A percentile compares a stretch with the other conserved stretches of the same genome.
phyloP scores from a whole-genome alignment of 2,329 filamentous ascomycete genomes.

The Sarocladium oryzae region DNA sequence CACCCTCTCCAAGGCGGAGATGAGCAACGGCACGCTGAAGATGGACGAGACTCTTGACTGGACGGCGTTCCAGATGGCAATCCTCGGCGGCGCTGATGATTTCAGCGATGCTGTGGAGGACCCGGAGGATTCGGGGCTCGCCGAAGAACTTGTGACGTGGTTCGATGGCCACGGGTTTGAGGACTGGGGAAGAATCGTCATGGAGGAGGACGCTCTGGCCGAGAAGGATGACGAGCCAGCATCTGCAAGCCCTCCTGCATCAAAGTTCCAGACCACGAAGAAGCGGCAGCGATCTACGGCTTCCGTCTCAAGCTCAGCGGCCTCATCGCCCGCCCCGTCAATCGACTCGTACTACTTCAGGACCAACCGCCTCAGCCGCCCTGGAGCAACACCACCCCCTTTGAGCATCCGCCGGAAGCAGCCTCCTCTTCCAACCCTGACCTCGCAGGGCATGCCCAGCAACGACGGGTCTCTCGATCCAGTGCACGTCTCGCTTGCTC shows the following conservation, averaged over 20 bases:
- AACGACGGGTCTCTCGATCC: slow-evolving; percentile 1
- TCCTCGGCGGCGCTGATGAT: slow-evolving; percentile 50
- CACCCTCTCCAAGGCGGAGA: slow-evolving; percentile 40
- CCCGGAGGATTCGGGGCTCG: slow-evolving; percentile 37
- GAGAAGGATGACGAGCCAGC: neutral
- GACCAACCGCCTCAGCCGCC: neutral
- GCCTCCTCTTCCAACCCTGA: neutral
- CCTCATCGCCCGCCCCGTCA: neutral
- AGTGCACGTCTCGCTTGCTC: neutral
- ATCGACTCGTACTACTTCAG: neutral
- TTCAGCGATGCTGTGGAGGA: slow-evolving; percentile 32
- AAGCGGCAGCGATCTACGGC: neutral
- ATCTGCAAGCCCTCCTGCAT: neutral
- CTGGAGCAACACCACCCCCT: slow-evolving; percentile 5
- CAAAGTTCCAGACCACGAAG: neutral
- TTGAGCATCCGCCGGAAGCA: slow-evolving; percentile 1
- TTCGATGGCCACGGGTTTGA: slow-evolving; percentile 44
- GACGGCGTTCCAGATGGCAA: slow-evolving; percentile 61
- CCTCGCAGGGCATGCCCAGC: neutral
- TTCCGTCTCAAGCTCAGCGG: neutral
- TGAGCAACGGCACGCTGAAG: slow-evolving; percentile 28
- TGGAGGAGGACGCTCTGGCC: slow-evolving; percentile 13
- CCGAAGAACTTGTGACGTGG: slow-evolving; percentile 42
- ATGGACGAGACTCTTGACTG: slow-evolving; percentile 50
- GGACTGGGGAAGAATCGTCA: slow-evolving; percentile 32